Percentiles rank a stretch among this genome's conserved stretches.
These are phyloP conservation scores for Metschnikowia colocasiae DNA, from an alignment of 805 yeast species.

Conservation along the genomic window DNA sequence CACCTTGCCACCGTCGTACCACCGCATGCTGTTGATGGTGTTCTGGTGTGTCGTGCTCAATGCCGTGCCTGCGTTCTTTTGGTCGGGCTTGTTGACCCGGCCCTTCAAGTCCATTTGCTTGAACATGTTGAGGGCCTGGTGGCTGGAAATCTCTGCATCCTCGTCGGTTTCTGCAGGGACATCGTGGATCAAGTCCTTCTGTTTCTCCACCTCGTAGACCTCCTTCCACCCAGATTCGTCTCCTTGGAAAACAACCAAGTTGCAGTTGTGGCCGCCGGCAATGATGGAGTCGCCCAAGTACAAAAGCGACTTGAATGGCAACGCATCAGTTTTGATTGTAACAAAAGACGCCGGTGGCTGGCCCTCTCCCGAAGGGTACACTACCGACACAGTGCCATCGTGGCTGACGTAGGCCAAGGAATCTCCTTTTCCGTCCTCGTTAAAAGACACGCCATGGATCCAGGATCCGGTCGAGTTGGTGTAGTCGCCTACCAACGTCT, in stretches of 20 bases:
- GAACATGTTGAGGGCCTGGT: conserved; percentile 87
- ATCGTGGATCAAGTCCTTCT: conserved; percentile 44
- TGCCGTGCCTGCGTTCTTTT: conserved; percentile 31
- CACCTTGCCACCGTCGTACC: conserved; percentile 43
- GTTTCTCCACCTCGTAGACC: conserved; percentile 52
- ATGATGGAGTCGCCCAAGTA: conserved; percentile 66
- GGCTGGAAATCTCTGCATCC: conserved; percentile 59
- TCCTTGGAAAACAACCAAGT: conserved; percentile 82
- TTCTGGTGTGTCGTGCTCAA: conserved; percentile 86
- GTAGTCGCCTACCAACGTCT: conserved; percentile 81
- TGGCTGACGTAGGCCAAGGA: conserved; percentile 79
- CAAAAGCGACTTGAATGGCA: conserved; percentile 76
- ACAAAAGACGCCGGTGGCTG: conserved; percentile 59
- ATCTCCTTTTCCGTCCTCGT: conserved; percentile 60
- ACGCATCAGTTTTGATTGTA: conserved; percentile 58
- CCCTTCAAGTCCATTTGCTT: conserved; percentile 95
- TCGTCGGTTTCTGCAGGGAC: conserved; percentile 40
- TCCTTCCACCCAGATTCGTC: conserved; percentile 60
- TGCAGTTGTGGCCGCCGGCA: conserved; percentile 91
- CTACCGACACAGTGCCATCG: conserved; percentile 78
- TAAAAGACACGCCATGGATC: conserved; percentile 87
- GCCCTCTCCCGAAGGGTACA: conserved; percentile 69
- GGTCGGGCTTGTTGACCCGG: conserved; percentile 45
- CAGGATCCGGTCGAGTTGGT: conserved; percentile 72
- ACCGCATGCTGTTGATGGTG: conserved; percentile 67